Conservation (phyloP, 169 alveolate genomes). For the Cystoisospora suis region DNA sequence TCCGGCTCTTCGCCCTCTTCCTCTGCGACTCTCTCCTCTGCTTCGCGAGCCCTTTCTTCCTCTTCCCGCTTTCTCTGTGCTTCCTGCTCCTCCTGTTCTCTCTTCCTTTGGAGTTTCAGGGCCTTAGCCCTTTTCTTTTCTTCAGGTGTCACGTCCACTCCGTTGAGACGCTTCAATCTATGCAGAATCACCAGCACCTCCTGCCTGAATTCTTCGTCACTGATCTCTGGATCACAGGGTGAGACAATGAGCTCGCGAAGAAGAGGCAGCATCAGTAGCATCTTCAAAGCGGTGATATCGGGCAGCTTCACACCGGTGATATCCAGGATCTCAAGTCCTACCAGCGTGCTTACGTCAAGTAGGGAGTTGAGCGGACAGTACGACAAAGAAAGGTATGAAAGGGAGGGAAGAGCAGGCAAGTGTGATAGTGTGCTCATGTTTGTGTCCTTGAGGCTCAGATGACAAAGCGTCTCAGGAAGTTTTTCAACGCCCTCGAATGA, state of each 20-base stretch:
- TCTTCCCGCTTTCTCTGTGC: neutral
- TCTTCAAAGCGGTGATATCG: slow-evolving; percentile 17
- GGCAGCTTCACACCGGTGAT: slow-evolving; percentile 38
- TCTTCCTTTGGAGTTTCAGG: slow-evolving; percentile 31
- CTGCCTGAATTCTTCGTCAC: slow-evolving; percentile 52
- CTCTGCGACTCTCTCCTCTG: neutral
- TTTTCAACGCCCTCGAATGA: slow-evolving; percentile 52
- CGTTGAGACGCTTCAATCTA: slow-evolving; percentile 49
- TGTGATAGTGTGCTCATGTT: slow-evolving; percentile 35
- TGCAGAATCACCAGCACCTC: slow-evolving; percentile 50
- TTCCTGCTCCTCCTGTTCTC: slow-evolving; percentile 37
- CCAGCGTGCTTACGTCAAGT: slow-evolving; percentile 37
- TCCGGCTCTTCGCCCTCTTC: neutral
- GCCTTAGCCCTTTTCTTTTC: slow-evolving; percentile 55
- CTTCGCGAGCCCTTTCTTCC: neutral
- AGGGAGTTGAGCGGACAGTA: slow-evolving; percentile 47
- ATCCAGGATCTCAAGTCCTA: slow-evolving; percentile 43
- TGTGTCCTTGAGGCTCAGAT: slow-evolving; percentile 51
- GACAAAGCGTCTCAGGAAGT: slow-evolving; percentile 45
- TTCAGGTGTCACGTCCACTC: slow-evolving; percentile 47
- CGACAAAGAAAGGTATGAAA: slow-evolving; percentile 51
- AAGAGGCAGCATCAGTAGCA: slow-evolving; percentile 46
- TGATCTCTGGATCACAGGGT: slow-evolving; percentile 28
- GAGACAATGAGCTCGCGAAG: slow-evolving; percentile 48
- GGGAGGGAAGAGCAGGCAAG: slow-evolving; percentile 39